Percentiles rank a stretch among this genome's conserved stretches.
phyloP scores from a whole-genome alignment of 176 grass and related monocot genomes.

The Aegilops longissima region DNA sequence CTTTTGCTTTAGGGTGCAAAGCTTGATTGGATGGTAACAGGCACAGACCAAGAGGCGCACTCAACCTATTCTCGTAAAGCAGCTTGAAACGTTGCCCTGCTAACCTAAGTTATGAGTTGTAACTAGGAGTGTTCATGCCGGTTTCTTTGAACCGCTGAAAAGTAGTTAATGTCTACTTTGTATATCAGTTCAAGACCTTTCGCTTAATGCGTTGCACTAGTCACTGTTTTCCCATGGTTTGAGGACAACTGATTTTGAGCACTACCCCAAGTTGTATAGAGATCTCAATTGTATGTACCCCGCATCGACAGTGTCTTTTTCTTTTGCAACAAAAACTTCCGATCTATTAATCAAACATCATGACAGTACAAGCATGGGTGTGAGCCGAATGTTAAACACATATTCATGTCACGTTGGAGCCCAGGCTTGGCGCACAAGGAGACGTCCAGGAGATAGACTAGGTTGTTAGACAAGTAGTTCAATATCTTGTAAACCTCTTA shows the following conservation, averaged over 20 bases:
- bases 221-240: neutral
- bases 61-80: slow-evolving; percentile 21
- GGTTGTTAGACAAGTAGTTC: too few species aligned
- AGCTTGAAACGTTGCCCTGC: slow-evolving; percentile 18
- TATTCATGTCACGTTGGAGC: too few species aligned
- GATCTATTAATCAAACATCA: too few species aligned
- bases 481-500: too few species aligned
- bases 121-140: neutral
- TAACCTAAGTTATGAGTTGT: neutral
- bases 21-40: slow-evolving; percentile 78
- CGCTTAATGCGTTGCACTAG: neutral
- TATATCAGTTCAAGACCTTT: neutral
- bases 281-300: neutral
- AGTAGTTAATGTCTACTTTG: neutral
- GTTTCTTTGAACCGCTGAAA: neutral
- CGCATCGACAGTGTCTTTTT: neutral
- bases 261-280: neutral
- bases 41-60: slow-evolving; percentile 26
- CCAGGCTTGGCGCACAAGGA: too few species aligned
- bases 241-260: neutral
- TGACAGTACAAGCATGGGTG: too few species aligned
- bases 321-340: too few species aligned
- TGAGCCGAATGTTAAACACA: too few species aligned
- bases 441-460: too few species aligned
- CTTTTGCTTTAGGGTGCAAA: slow-evolving; percentile 57